Base-by-base conservation (phyloP, 2,329 filamentous ascomycete genomes). In the Teratosphaeria viscida region DNA sequence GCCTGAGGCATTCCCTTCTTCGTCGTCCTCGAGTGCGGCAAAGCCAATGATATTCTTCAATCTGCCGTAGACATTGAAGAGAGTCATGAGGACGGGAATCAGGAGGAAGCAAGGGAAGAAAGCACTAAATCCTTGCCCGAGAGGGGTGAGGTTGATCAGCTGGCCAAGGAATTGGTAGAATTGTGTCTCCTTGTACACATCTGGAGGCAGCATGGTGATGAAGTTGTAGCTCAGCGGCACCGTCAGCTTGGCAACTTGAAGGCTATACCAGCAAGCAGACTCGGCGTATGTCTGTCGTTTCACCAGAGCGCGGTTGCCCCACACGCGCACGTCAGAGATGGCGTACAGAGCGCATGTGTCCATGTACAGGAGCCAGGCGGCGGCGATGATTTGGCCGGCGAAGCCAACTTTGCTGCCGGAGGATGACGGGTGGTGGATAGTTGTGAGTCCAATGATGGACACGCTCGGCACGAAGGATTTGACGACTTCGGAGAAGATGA, bases 211-310 rank as follows among this genome's bases (percentile, higher is more conserved):
- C 71, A 97, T 92, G 0, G 92, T 96, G 72, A 96, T 82, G 71
- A 97, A 99, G 75, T 99, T 99, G 82, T 96, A 99, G 3, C 89
- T 86, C 8, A 99, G 81, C 0, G 94, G 94, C 0, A 99, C 90
- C 1, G 89, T 96, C 52, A 99, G 84, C 68, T 92, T 90, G 57
- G 94, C 92, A 11, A 96, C 89, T 72, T 96, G 90, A 60, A 90
- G 86, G 1, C 90, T 88, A 71, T 97, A 99, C 91, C 95, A 99
- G 66, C 92, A 95, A 0, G 94, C 94, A 56, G 87, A 90, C 72
- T 97, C 94, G 62, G 90, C 86, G 60, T 95, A 92, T 0, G 94
- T 99, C 70, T 95, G 94, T 60, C 94, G 86, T 61, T 84, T 85
- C 54, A 97, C 92, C 5, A 99, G 80, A 0, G 94, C 92, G 37